Evolutionary conservation across 371 early-diverging fungal genomes (phyloP), one percentile per base, ranked within the genome.

Genomic region (Mortierella sp.): DNA sequence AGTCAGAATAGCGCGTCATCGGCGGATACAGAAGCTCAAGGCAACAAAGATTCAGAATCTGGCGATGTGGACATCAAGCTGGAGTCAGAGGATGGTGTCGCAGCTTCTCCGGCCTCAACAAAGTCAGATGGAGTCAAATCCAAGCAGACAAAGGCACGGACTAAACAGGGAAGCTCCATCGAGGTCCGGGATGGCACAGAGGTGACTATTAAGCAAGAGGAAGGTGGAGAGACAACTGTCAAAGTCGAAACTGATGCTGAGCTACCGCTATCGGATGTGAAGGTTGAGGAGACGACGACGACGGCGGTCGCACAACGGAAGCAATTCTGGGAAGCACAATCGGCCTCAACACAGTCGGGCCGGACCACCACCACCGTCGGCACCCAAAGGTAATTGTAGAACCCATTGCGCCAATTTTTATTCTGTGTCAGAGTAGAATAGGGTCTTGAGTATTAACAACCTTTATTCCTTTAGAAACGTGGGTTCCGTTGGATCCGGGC

Each of bases 301-400:
- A 26, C 54, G 10, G 63, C 74, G 3, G 41, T 73, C 24, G 51
- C 67, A 10, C 55, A 67, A n/a, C 59, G 74, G 21, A 64, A 56
- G 34, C 59, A 68, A 24, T 48, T 73, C 31, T 73, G 74, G 74
- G 74, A 73, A 50, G 34, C 74, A 19, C 67, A 52, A 31, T 28
- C 71, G n/a, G 31, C 55, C 3, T 48, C 59, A 8, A 30, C 53
- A 14, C 67, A 59, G 30, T 63, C 72, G 0, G 19, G 49, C 42
- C 60, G 65, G 21, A 23, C 41, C 43, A 38, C 54, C 23, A 13
- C n/a, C 30, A 2, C 6, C n/a, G 7, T 42, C 16, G 19, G 26
- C 13, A 16, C 21, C 34, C 19, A 12, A n/a, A 46, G 46, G 28
- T 56, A 46, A 56, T 10, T 34, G n/a, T n/a, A n/a, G n/a, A n/a